Conservation (phyloP, 306 rosid species). For the Cicer arietinum region DNA sequence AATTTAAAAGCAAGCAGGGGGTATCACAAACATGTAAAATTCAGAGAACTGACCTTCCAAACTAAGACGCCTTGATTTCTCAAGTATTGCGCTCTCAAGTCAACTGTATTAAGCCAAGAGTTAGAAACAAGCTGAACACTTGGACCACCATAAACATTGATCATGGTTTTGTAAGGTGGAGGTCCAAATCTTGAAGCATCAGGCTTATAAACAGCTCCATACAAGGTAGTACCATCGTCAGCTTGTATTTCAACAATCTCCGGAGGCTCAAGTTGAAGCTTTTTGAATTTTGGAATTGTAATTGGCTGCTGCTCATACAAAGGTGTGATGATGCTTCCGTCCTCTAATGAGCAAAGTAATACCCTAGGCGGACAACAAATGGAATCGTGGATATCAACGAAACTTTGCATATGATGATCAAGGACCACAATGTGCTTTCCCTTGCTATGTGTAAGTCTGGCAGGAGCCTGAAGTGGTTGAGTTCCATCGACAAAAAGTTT, state of each 20-base stretch:
- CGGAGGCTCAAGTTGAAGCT: conserved; percentile 85
- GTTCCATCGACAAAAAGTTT: conserved; percentile 66
- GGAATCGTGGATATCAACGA: conserved; percentile 82
- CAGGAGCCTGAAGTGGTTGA: conserved; percentile 67
- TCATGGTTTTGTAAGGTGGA: conserved; percentile 92
- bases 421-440: conserved; percentile 88
- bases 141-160: conserved; percentile 94
- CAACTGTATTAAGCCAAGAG: conserved; percentile 87
- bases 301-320: conserved; percentile 75
- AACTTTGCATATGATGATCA: conserved; percentile 80
- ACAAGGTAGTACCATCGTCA: conserved; percentile 67
- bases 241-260: conserved; percentile 70
- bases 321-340: conserved; percentile 73
- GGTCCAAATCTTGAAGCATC: conserved; percentile 81
- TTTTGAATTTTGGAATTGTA: conserved; percentile 63
- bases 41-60: conserved; percentile 82
- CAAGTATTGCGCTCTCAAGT: conserved; percentile 90
- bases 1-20: conserved; percentile 30
- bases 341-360: conserved; percentile 78
- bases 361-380: conserved; percentile 82
- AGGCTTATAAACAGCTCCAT: conserved; percentile 85
- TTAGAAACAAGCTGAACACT: conserved; percentile 80
- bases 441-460: conserved; percentile 73
- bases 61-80: conserved; percentile 86
- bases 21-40: conserved; percentile 29